Conservation (phyloP, 495 filamentous ascomycete genomes). For the Penicillium coprophilum region DNA sequence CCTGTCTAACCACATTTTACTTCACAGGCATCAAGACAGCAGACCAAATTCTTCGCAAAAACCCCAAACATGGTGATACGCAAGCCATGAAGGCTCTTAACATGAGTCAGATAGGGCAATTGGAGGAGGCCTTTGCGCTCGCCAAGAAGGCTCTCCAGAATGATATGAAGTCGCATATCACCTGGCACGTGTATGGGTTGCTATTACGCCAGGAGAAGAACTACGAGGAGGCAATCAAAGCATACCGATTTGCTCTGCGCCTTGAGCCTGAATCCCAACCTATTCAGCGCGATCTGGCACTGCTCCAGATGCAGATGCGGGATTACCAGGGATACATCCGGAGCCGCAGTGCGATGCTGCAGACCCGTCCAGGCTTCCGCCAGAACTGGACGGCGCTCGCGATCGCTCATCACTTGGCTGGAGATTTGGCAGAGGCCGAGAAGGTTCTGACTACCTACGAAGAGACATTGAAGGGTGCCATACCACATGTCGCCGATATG, state of each 20-base stretch:
- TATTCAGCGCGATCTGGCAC: conserved; percentile 90
- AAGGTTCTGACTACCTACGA: conserved; percentile 89
- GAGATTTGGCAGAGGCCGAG: conserved; percentile 82
- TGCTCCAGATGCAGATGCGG: conserved; percentile 94
- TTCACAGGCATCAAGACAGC: conserved; percentile 77
- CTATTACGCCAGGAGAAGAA: conserved; percentile 92
- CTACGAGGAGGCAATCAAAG: conserved; percentile 98
- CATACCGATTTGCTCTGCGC: conserved; percentile 90
- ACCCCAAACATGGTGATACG: conserved; percentile 95
- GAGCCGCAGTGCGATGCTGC: conserved; percentile 80
- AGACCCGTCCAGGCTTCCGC: conserved; percentile 71
- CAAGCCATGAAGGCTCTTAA: conserved; percentile 99
- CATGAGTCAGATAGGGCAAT: conserved; percentile 84
- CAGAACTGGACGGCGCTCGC: conserved; percentile 97
- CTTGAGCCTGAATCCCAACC: conserved; percentile 90
- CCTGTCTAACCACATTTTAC: conserved; percentile 25
- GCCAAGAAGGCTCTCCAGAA: conserved; percentile 87
- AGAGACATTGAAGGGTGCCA: conserved; percentile 77
- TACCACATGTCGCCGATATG: conserved; percentile 68
- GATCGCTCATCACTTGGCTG: conserved; percentile 85
- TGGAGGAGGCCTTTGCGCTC: conserved; percentile 88
- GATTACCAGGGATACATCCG: conserved; percentile 93
- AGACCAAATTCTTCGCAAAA: conserved; percentile 90
- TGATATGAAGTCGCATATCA: conserved; percentile 98
- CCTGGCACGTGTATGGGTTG: conserved; percentile 99